Percentiles rank a stretch among this genome's conserved stretches.
Evolutionary conservation across 176 grass and related monocot species (phyloP).

Genomic region (Puccinellia tenuiflora): DNA sequence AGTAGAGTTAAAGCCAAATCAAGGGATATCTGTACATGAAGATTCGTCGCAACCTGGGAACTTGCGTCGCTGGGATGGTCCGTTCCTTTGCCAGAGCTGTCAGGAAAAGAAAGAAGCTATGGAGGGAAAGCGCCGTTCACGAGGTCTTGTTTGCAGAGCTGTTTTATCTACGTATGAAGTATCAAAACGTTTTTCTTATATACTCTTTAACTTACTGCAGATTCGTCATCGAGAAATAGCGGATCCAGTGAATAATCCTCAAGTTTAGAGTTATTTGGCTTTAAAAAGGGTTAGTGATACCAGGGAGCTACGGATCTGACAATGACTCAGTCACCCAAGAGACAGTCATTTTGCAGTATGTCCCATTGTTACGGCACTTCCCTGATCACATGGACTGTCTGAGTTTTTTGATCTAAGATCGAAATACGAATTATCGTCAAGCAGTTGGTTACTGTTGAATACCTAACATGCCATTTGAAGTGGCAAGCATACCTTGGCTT

Average conservation of each 20-base stretch:
- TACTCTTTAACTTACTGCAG: constrained; percentile 21
- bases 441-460: constrained; percentile 21
- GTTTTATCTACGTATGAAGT: constrained; percentile 18
- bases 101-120: constrained; percentile 94
- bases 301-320: constrained; percentile 31
- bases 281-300: constrained; percentile 18
- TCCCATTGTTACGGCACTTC: constrained; percentile 20
- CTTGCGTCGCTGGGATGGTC: constrained; percentile 85
- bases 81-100: constrained; percentile 81
- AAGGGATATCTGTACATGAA: constrained; percentile 81
- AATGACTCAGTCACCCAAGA: constrained; percentile 10
- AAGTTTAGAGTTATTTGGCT: constrained; percentile 9
- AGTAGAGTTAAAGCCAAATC: constrained; percentile 72
- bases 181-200: constrained; percentile 22
- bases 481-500: constrained; percentile 4
- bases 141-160: constrained; percentile 43
- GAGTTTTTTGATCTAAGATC: constrained; percentile 22
- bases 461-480: constrained; percentile 25
- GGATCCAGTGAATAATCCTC: constrained; percentile 45
- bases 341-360: constrained; percentile 23
- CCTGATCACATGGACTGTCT: constrained; percentile 6
- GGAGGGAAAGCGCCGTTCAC: constrained; percentile 71
- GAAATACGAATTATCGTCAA: constrained; percentile 12
- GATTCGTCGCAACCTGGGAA: constrained; percentile 55
- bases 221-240: constrained; percentile 51